phyloP scores from a whole-genome alignment of 202 grass and related monocot genomes.

The Dendrocalamus latiflorus region DNA sequence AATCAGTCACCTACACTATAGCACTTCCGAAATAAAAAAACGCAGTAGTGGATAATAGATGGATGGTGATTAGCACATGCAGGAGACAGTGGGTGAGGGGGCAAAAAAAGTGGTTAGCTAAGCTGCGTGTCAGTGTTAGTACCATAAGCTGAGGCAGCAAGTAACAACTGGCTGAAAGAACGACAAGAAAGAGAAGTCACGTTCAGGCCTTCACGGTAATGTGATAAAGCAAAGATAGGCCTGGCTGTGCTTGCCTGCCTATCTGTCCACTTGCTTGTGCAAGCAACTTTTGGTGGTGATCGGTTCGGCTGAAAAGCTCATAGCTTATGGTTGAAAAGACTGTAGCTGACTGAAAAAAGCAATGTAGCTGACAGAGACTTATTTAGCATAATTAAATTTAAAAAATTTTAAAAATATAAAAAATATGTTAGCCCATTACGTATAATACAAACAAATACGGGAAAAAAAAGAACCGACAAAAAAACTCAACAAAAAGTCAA shows the following conservation, averaged over 20 bases:
- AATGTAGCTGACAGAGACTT: no score
- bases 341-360: no score
- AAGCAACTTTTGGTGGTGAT: constrained; percentile 18
- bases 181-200: not conserved
- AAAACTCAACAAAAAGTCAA: no score
- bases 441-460: no score
- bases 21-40: no score
- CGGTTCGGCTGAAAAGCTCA: no score
- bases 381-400: no score
- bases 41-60: constrained; percentile 4
- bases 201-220: not conserved
- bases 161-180: not conserved
- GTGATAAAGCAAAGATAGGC: constrained; percentile 1
- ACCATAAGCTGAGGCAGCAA: not conserved
- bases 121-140: constrained; percentile 31
- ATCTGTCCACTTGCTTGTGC: constrained; percentile 23
- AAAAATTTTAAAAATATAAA: no score
- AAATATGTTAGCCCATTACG: no score
- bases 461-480: no score
- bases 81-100: not conserved
- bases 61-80: constrained; percentile 3
- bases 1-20: no score
- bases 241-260: not conserved
- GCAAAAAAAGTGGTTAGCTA: constrained; percentile 2
- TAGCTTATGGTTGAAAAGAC: no score